Percentiles rank a stretch among this genome's conserved stretches.
Conservation (phyloP, 768 basidiomycete genomes). For the Russula foetens region DNA sequence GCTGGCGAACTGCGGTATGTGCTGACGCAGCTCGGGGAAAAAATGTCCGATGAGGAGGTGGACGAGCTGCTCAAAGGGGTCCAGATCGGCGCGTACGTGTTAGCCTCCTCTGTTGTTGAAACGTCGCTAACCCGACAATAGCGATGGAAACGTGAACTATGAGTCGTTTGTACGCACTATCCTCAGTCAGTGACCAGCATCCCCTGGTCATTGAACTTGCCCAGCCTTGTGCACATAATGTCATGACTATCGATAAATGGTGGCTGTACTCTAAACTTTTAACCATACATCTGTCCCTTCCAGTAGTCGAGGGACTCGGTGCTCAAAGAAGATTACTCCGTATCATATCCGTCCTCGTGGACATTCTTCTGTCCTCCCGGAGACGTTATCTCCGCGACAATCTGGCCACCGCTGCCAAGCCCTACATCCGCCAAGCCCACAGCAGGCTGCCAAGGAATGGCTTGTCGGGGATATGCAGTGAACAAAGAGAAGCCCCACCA, state of each 20-base stretch:
- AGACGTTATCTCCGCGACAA: conserved; percentile 24
- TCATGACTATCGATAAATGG: not conserved
- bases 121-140: conserved; percentile 26
- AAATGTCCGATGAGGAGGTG: conserved; percentile 96
- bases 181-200: conserved; percentile 59
- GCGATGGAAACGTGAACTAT: conserved; percentile 96
- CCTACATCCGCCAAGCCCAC: conserved; percentile 16
- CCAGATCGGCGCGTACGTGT: conserved; percentile 75
- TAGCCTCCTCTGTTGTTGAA: not conserved
- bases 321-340: conserved; percentile 2
- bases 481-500: conserved; percentile 74
- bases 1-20: conserved; percentile 80
- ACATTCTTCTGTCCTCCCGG: not conserved
- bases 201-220: not conserved
- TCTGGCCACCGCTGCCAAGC: conserved; percentile 23
- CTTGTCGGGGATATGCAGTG: conserved; percentile 61
- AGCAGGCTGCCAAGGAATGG: conserved; percentile 41
- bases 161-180: conserved; percentile 95
- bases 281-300: not conserved
- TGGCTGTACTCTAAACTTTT: not conserved
- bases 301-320: not conserved
- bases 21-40: conserved; percentile 92
- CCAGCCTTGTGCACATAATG: not conserved
- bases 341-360: conserved; percentile 19
- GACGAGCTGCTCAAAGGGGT: conserved; percentile 96